Conservation (phyloP, 441 rosid species). For the Brassica hybrid region DNA sequence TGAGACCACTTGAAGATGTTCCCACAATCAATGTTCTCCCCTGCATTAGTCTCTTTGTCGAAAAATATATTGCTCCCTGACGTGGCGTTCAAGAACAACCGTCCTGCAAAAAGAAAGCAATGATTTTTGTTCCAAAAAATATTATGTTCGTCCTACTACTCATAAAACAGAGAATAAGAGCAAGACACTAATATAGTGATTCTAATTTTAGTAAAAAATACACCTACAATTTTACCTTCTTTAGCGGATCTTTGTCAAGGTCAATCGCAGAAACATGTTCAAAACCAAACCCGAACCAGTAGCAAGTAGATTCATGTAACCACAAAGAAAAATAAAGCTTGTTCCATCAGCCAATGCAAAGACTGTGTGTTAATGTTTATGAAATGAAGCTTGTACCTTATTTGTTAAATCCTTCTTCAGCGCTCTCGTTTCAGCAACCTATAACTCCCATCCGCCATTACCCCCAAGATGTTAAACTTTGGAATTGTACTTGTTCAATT, state of each 20-base stretch:
- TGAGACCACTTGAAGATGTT: background rate
- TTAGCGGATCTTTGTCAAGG: conserved; percentile 39
- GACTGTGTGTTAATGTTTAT: background rate
- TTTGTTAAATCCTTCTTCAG: conserved; percentile 2
- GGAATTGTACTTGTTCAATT: conserved; percentile 18
- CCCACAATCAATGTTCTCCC: background rate
- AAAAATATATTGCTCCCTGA: background rate
- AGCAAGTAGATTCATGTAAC: conserved; percentile 42
- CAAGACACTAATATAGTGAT: no score
- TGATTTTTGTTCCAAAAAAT: no score
- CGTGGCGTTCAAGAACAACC: background rate
- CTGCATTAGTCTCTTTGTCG: background rate
- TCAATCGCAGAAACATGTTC: conserved; percentile 26
- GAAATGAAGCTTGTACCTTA: conserved; percentile 33
- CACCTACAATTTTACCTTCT: conserved; percentile 18
- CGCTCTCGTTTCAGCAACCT: conserved; percentile 30
- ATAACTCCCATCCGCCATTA: conserved; percentile 39
- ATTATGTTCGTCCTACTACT: no score
- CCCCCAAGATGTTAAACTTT: conserved; percentile 1
- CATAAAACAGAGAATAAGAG: no score
- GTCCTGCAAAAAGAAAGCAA: no score
- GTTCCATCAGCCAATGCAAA: conserved; percentile 39
- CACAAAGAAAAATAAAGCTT: conserved; percentile 25
- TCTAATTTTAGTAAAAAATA: no score
- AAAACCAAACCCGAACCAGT: conserved; percentile 47